A percentile compares a stretch with the other conserved stretches of the same genome.
These are phyloP conservation scores for Cordyceps cateniannulata DNA, from an alignment of 2,329 filamentous ascomycete species.

Conservation along the genomic window DNA sequence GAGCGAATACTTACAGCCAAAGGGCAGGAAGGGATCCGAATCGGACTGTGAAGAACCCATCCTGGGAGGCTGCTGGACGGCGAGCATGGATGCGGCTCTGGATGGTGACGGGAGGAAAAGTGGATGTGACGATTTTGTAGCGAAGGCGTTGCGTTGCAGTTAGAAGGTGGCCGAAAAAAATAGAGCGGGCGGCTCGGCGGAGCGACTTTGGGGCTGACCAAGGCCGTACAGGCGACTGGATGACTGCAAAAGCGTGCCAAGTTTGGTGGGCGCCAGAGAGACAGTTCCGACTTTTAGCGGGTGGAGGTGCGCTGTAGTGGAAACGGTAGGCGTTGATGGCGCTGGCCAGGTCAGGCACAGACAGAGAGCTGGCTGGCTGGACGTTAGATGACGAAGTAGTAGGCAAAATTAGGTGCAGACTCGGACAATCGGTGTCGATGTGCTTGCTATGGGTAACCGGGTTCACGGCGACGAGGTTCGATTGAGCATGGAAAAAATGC, in stretches of 20 bases:
- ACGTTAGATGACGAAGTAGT: background rate
- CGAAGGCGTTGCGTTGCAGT: background rate
- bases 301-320: background rate
- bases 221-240: background rate
- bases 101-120: slow-evolving; percentile 12
- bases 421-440: background rate
- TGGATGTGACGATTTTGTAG: background rate
- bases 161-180: background rate
- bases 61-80: slow-evolving; percentile 44
- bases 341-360: background rate
- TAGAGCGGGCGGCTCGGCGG: background rate
- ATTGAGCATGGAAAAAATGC: background rate
- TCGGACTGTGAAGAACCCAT: slow-evolving; percentile 54
- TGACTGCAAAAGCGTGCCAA: background rate
- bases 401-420: background rate
- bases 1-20: slow-evolving; percentile 54
- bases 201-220: slow-evolving; percentile 2
- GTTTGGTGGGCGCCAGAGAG: background rate
- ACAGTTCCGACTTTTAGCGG: background rate
- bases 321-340: background rate
- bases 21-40: slow-evolving; percentile 49
- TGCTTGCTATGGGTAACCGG: background rate
- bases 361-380: background rate
- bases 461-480: background rate
- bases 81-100: slow-evolving; percentile 46